Evolutionary conservation across 257 asterid species (phyloP), one percentile per base, ranked within the genome.

Genomic region (Nicotiana undulata): DNA sequence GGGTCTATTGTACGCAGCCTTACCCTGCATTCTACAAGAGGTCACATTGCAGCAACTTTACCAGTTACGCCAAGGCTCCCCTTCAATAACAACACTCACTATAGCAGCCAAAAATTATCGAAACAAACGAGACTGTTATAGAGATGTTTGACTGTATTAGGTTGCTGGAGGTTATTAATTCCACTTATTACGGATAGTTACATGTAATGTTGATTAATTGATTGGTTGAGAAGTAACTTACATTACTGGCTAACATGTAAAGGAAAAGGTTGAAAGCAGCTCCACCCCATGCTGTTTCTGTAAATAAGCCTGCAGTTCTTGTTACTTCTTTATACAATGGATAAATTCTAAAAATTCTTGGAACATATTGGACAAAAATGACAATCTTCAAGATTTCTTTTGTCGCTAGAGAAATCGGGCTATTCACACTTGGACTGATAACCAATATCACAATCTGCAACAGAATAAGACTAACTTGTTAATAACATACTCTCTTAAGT

Each of bases 201-300:
- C 58, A 0, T 12, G 58, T 4, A 6, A 52, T 52, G 58, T 56
- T 6, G 4, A 56, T 2, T 17, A 6, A 6, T 56, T 1, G 8
- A 18, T 56, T 20, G 17, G 46, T 40, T 26, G 34, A 55, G 46
- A 17, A 20, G 31, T 52, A 31, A 40, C 89, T 64, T 85, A 92
- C 97, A 83, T 92, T 89, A 80, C 97, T 90, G 53, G 94, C 94
- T 51, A 90, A 88, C 88, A 89, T 89, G 86, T 89, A 92, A 44
- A 86, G 90, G 29, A 90, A 74, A 83, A 92, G 92, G 83, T 90
- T 92, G 80, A 88, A 85, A 75, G 86, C 93, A 79, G 97, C 94
- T 77, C 91, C 97, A 32, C 91, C 90, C 95, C 97, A 92, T 3
- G 95, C 85, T 0, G 90, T 90, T 78, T 88, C 91, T 29, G 92